Evolutionary conservation across 78 protist species (phyloP).

Genomic region (Planoprotostelium fungivorum): DNA sequence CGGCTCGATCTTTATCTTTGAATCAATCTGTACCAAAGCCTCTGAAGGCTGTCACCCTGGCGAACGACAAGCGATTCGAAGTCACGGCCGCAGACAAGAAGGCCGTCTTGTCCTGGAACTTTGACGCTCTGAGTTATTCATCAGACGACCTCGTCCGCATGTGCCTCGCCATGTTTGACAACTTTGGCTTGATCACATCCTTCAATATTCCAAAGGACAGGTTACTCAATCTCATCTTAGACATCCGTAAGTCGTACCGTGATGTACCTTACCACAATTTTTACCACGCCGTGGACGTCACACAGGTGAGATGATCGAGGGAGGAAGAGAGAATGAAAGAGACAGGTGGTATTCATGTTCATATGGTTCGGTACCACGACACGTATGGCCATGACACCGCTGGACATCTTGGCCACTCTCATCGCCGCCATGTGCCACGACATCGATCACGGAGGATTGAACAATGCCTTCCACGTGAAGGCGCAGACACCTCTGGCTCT

Average conservation of each 20-base stretch:
- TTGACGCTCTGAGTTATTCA: slow-evolving; percentile 40
- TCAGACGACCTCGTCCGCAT: slow-evolving; percentile 56
- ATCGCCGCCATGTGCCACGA: slow-evolving; percentile 14
- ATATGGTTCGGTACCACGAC: background rate
- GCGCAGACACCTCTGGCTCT: slow-evolving; percentile 46
- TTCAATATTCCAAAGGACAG: slow-evolving; percentile 60
- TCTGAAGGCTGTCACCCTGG: background rate
- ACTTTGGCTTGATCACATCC: slow-evolving; percentile 28
- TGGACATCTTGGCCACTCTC: slow-evolving; percentile 9
- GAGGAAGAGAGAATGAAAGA: background rate
- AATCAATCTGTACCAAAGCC: background rate
- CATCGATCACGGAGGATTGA: slow-evolving; percentile 15
- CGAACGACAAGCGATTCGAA: background rate
- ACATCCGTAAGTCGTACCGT: background rate
- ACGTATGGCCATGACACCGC: background rate
- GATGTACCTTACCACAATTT: slow-evolving; percentile 16
- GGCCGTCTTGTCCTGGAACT: slow-evolving; percentile 40
- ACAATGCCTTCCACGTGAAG: slow-evolving; percentile 29
- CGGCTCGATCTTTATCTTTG: background rate
- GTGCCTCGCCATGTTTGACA: slow-evolving; percentile 59
- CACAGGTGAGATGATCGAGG: background rate
- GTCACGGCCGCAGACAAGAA: background rate
- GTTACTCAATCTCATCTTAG: background rate
- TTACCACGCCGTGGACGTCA: slow-evolving; percentile 16
- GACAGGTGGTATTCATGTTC: background rate